These are phyloP conservation scores for Dioscorea zingiberensis DNA, from an alignment of 106 monocot genomes.

Conservation along the genomic window DNA sequence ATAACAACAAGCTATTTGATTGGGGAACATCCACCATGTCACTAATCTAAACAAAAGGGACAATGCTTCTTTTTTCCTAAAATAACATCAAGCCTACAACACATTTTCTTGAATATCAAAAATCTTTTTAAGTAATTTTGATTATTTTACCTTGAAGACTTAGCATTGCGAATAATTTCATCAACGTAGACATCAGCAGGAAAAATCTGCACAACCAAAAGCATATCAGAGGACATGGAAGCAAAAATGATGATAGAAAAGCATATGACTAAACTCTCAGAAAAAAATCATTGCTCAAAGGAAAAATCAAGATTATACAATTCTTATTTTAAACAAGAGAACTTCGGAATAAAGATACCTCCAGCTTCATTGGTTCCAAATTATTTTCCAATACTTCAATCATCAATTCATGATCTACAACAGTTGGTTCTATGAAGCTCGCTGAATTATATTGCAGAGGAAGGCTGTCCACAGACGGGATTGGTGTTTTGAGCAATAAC, in stretches of 20 bases:
- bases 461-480: slow-evolving; percentile 23
- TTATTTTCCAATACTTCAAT: slow-evolving; percentile 50
- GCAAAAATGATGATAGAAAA: neutral
- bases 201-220: slow-evolving; percentile 41
- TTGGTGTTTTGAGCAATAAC: slow-evolving; percentile 45
- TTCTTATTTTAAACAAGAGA: neutral
- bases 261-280: too few species aligned
- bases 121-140: neutral
- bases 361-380: slow-evolving; percentile 48
- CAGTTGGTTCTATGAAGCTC: slow-evolving; percentile 23
- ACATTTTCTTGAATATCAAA: neutral
- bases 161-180: slow-evolving; percentile 27
- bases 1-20: neutral
- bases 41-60: too few species aligned
- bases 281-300: too few species aligned
- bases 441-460: slow-evolving; percentile 23
- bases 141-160: slow-evolving; percentile 42
- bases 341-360: slow-evolving; percentile 35
- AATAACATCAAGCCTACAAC: too few species aligned
- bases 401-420: slow-evolving; percentile 54
- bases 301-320: neutral
- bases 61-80: too few species aligned
- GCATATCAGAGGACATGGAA: neutral
- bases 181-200: slow-evolving; percentile 48
- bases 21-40: neutral